Percentiles rank a stretch among this genome's conserved stretches.
Evolutionary conservation across 352 stramenopile genomes (phyloP).

Genomic region (Globisporangium radiosum): DNA sequence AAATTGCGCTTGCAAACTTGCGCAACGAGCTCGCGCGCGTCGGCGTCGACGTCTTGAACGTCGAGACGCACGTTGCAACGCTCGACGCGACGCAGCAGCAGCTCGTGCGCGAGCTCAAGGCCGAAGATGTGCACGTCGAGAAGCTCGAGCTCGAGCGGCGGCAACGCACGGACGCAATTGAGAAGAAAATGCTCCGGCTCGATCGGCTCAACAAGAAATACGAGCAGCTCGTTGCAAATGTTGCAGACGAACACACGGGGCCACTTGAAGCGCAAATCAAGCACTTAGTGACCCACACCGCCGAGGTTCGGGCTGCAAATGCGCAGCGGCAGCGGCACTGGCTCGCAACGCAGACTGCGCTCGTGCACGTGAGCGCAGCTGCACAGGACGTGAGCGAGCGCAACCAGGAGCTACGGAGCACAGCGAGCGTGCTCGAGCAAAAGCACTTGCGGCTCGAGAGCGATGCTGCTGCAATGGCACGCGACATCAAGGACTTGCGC

Average conservation of each 20-base stretch:
- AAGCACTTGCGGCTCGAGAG: conserved; percentile 87
- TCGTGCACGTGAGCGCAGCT: conserved; percentile 84
- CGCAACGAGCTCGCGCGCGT: conserved; percentile 92
- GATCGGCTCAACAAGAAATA: conserved; percentile 94
- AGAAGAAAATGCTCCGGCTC: conserved; percentile 93
- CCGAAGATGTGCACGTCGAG: conserved; percentile 85
- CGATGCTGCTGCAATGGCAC: conserved; percentile 68
- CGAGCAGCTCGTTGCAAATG: conserved; percentile 85
- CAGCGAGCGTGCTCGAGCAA: conserved; percentile 85
- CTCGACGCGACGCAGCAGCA: conserved; percentile 81
- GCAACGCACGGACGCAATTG: conserved; percentile 93
- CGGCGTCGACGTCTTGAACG: conserved; percentile 90
- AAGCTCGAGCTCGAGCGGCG: conserved; percentile 92
- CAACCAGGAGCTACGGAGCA: conserved; percentile 88
- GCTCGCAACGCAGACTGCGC: conserved; percentile 86
- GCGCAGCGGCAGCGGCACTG: conserved; percentile 86
- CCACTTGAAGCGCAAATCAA: conserved; percentile 93
- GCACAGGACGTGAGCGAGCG: conserved; percentile 85
- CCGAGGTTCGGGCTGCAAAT: conserved; percentile 54
- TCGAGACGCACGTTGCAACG: conserved; percentile 82
- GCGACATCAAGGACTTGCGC: conserved; percentile 81
- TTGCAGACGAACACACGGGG: conserved; percentile 89
- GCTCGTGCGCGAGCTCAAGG: conserved; percentile 77
- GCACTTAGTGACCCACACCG: conserved; percentile 87
- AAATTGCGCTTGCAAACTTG: conserved; percentile 82